Conservation (phyloP, 768 basidiomycete genomes). For the Leccinellum luteum region DNA sequence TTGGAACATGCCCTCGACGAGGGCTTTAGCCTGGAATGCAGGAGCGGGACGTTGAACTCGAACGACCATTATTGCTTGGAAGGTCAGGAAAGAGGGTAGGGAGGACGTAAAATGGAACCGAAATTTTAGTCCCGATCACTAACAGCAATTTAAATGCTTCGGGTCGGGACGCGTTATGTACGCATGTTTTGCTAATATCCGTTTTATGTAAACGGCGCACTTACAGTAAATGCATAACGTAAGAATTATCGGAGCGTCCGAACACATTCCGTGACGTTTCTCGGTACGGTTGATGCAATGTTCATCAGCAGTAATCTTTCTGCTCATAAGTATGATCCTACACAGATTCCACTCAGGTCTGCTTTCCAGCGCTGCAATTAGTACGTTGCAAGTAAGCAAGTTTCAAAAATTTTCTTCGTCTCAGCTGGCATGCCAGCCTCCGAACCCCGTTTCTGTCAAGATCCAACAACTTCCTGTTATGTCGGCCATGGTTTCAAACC, state of each 20-base stretch:
- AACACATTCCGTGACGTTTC: too few species aligned
- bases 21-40: constrained; percentile 68
- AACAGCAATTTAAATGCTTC: constrained; percentile 15
- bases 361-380: neutral
- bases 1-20: constrained; percentile 75
- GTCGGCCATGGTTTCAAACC: neutral
- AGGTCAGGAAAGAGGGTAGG: neutral
- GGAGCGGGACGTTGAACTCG: constrained; percentile 86
- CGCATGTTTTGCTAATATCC: constrained; percentile 18
- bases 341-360: neutral
- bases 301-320: too few species aligned
- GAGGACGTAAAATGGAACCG: neutral
- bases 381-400: too few species aligned
- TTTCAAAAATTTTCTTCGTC: neutral
- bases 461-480: neutral
- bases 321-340: neutral
- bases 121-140: neutral
- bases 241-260: too few species aligned
- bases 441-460: neutral
- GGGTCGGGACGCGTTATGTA: constrained; percentile 29
- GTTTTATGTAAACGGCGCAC: neutral
- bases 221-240: too few species aligned
- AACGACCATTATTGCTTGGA: constrained; percentile 37
- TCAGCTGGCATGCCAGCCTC: too few species aligned
- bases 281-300: too few species aligned